Base-by-base conservation (phyloP, 345 rosid genomes). In the Iberis pinnata region DNA sequence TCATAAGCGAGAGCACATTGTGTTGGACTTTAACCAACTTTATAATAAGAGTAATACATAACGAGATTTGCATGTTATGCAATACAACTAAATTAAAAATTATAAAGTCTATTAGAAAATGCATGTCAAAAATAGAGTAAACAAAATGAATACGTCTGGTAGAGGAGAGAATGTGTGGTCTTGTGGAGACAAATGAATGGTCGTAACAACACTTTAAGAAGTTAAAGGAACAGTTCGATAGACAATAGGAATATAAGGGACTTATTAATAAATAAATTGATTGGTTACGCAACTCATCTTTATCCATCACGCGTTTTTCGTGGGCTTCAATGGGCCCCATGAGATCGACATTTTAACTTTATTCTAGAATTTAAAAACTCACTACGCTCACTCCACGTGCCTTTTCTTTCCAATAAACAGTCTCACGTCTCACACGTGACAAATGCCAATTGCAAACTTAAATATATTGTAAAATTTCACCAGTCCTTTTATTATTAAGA, bases 231-330 rank as follows among this genome's bases (percentile, higher is more conserved):
- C 48, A 42, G 0, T 10, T 9, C 1, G 33, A 37, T 64, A 65
- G 18, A 10, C 3, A 8, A 65, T 35, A 12, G 17, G 44, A 56
- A 58, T 20, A 6, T 13, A 18, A 49, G 25, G 64, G 35, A 14
- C 47, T 58, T 10, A 36, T 43, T 31, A 46, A 46, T 25, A 48
- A 60, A 51, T 5, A 52, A 29, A 39, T 47, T 7, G 20, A 3
- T 33, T 45, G 50, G 51, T 46, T 60, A 53, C 35, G 56, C 50
- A 59, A 67, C 65, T 59, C 49, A 25, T 26, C 8, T 38, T 16
- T 18, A 46, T 52, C 35, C 36, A 67, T 54, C 67, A 67, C 72
- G 71, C 71, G 61, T 67, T 67, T 67, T 53, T 53, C 56, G 33
- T 67, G 66, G 50, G 71, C 49, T 66, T 39, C 18, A 4, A 32